Evolutionary conservation across 768 basidiomycete genomes (phyloP).

Genomic region (Serendipita sp.): DNA sequence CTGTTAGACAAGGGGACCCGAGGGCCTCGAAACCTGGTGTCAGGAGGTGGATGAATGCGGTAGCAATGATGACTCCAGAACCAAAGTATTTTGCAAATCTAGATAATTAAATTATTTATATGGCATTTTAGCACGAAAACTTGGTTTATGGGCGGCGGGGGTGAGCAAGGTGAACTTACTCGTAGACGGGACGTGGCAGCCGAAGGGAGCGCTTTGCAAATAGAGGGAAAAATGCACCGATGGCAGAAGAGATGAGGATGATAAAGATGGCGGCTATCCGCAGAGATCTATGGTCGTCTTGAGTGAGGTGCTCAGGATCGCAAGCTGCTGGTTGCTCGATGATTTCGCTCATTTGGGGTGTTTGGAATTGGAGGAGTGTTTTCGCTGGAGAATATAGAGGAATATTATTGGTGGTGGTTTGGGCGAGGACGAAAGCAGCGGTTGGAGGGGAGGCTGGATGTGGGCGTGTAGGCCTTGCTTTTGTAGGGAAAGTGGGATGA

Average conservation of each 20-base stretch:
- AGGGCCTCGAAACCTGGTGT: conserved; percentile 60
- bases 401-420: no score
- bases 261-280: conserved; percentile 64
- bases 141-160: not conserved
- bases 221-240: conserved; percentile 59
- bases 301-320: no score
- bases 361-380: no score
- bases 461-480: no score
- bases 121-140: not conserved
- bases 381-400: no score
- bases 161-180: conserved; percentile 12
- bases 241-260: conserved; percentile 41
- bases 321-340: no score
- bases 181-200: conserved; percentile 18
- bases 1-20: conserved; percentile 47
- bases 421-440: no score
- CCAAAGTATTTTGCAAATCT: conserved; percentile 86
- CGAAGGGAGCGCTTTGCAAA: conserved; percentile 17
- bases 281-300: conserved; percentile 17
- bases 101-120: not conserved
- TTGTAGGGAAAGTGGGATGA: no score
- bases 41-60: conserved; percentile 75
- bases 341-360: no score
- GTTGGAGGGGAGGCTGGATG: no score
- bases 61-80: conserved; percentile 81